Percentiles rank a stretch among this genome's conserved stretches.
These are phyloP conservation scores for Monosporascus sp. DNA, from an alignment of 2,329 filamentous ascomycete genomes.

Conservation along the genomic window DNA sequence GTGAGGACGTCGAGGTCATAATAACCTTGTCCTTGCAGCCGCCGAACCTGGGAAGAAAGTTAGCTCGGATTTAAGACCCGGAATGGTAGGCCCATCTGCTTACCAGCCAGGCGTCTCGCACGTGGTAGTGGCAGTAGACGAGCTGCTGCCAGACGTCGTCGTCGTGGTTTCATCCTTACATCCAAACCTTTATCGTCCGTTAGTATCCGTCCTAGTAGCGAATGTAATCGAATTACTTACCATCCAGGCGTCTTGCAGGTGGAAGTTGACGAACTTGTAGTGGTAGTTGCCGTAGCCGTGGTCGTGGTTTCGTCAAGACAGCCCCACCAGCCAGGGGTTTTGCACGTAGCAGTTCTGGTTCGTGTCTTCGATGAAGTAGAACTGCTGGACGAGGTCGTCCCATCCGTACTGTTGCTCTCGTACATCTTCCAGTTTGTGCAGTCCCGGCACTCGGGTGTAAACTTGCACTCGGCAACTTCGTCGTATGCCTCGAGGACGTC, in stretches of 20 bases:
- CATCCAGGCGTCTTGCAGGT: slow-evolving; percentile 60
- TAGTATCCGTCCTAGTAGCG: not conserved
- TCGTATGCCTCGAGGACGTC: slow-evolving; percentile 85
- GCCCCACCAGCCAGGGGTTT: slow-evolving; percentile 82
- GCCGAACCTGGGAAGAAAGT: not conserved
- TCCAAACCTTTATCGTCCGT: slow-evolving; percentile 43
- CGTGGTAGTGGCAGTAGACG: slow-evolving; percentile 20
- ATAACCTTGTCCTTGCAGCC: slow-evolving; percentile 9
- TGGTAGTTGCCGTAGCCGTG: slow-evolving; percentile 37
- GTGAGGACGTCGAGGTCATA: not conserved
- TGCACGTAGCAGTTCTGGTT: slow-evolving; percentile 78
- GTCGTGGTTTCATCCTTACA: slow-evolving; percentile 50
- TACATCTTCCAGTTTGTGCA: slow-evolving; percentile 94
- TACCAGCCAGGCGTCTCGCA: slow-evolving; percentile 21
- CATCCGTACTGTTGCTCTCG: slow-evolving; percentile 84
- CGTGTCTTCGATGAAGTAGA: slow-evolving; percentile 55
- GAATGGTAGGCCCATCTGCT: not conserved
- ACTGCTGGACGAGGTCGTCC: slow-evolving; percentile 55
- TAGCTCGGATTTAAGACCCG: not conserved
- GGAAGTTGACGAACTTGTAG: slow-evolving; percentile 42
- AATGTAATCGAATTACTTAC: slow-evolving; percentile 1
- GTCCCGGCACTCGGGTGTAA: slow-evolving; percentile 78
- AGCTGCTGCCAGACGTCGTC: slow-evolving; percentile 31
- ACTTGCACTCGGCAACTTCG: slow-evolving; percentile 68
- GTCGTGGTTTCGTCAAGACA: slow-evolving; percentile 64